Conservation (phyloP, 768 basidiomycete genomes). For the Kwoniella bestiolae region DNA sequence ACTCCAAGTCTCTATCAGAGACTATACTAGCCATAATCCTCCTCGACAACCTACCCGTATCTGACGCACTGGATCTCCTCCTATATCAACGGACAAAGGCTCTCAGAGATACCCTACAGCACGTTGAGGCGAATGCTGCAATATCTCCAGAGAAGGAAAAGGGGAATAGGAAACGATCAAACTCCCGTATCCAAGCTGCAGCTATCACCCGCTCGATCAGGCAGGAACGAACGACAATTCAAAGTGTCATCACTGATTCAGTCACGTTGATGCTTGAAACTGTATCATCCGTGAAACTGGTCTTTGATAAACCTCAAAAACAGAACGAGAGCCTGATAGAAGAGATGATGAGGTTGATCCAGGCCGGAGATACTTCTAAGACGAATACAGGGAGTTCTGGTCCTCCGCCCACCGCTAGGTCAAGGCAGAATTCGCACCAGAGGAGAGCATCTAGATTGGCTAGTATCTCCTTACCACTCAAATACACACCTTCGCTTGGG, state of each 20-base stretch:
- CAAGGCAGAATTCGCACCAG: conserved; percentile 34
- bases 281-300: conserved; percentile 19
- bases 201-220: conserved; percentile 19
- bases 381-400: conserved; percentile 3
- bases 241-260: conserved; percentile 31
- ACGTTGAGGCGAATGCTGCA: conserved; percentile 5
- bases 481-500: conserved; percentile 21
- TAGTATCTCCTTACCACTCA: conserved; percentile 48
- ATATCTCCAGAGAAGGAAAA: conserved; percentile 14
- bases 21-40: conserved; percentile 81
- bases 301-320: conserved; percentile 31
- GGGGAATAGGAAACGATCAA: conserved; percentile 9
- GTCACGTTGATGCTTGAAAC: conserved; percentile 42
- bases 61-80: conserved; percentile 72
- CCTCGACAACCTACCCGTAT: conserved; percentile 81
- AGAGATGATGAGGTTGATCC: conserved; percentile 47
- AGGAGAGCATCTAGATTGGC: conserved; percentile 58
- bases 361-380: conserved; percentile 35
- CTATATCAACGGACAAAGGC: conserved; percentile 65
- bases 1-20: conserved; percentile 63
- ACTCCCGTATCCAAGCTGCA: conserved; percentile 30
- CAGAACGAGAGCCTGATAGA: conserved; percentile 37
- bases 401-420: neutral
- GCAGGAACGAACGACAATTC: conserved; percentile 32
- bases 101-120: conserved; percentile 42